These are phyloP conservation scores for Ilex paraguariensis DNA, from an alignment of 305 asterid species.

Conservation along the genomic window DNA sequence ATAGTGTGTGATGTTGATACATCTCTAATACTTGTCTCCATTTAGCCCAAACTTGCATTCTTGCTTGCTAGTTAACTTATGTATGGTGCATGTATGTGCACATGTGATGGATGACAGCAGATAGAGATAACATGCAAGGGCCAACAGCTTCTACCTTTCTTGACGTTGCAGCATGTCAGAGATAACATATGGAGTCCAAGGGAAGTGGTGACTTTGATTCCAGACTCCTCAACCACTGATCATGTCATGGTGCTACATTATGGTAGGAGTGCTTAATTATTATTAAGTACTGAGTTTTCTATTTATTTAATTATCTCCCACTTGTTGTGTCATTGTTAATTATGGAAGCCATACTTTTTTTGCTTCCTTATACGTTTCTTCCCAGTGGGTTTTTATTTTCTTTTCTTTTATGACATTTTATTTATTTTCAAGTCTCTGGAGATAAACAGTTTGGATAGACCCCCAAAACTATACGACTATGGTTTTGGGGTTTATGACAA, in stretches of 20 bases:
- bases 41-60: too few species aligned
- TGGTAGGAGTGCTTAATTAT: slow-evolving; percentile 17
- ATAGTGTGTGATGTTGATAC: too few species aligned
- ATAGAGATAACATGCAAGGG: slow-evolving; percentile 92
- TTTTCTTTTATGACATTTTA: too few species aligned
- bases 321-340: neutral
- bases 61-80: too few species aligned
- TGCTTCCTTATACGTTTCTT: neutral
- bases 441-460: too few species aligned
- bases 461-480: too few species aligned
- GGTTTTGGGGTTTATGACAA: too few species aligned
- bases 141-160: slow-evolving; percentile 49
- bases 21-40: too few species aligned
- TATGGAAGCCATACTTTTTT: too few species aligned
- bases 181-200: slow-evolving; percentile 56
- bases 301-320: neutral
- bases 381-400: neutral
- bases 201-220: slow-evolving; percentile 24
- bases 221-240: slow-evolving; percentile 14
- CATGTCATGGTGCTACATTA: slow-evolving; percentile 32
- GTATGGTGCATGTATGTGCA: neutral
- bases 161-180: slow-evolving; percentile 88
- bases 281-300: too few species aligned
- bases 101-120: slow-evolving; percentile 29
- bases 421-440: too few species aligned